phyloP scores from a whole-genome alignment of 169 alveolate genomes.

The Plasmodium knowlesi region DNA sequence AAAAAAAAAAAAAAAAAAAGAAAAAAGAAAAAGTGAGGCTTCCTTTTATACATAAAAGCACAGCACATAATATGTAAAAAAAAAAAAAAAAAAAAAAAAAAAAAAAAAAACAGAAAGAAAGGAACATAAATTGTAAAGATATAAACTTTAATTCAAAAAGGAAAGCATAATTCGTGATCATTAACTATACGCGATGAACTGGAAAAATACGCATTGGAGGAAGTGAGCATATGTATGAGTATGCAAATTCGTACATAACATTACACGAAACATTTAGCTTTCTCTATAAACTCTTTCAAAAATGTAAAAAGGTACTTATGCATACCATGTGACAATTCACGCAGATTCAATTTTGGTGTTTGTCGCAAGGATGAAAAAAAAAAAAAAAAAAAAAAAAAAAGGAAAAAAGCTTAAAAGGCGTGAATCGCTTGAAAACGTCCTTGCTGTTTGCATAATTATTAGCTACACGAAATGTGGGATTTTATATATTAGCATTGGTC shows the following conservation, averaged over 20 bases:
- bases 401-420: neutral
- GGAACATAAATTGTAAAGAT: neutral
- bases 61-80: neutral
- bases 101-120: neutral
- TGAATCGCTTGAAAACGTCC: neutral
- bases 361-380: neutral
- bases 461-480: neutral
- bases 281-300: neutral
- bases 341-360: neutral
- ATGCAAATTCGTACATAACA: neutral
- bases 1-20: constrained; percentile 15
- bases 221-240: neutral
- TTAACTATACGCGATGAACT: neutral
- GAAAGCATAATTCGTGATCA: neutral
- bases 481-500: neutral
- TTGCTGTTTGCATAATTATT: neutral
- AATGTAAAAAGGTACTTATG: neutral
- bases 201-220: neutral
- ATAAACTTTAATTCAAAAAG: neutral
- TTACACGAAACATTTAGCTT: neutral
- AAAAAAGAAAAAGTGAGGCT: neutral
- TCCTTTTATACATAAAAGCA: neutral
- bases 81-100: neutral
- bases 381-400: neutral
- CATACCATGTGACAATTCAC: neutral